Evolutionary conservation across 164 flowering plant species (phyloP).

Genomic region (Saururus chinensis): DNA sequence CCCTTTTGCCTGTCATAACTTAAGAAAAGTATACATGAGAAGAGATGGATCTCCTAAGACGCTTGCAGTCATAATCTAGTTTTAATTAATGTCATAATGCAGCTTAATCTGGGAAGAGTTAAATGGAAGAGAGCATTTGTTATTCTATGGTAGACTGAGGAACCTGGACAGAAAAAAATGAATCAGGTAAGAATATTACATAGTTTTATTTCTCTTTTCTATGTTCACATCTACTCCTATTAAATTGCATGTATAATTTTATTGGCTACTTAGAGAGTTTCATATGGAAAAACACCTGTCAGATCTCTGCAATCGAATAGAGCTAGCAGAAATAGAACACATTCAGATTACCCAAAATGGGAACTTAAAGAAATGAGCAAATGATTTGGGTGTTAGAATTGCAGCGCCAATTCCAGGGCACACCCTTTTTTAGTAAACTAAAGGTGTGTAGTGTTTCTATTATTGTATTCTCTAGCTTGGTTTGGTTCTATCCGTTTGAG

Average conservation of each 20-base stretch:
- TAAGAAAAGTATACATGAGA: constrained; percentile 62
- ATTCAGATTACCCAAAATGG: not conserved
- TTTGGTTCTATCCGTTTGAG: too few species aligned
- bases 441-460: constrained; percentile 26
- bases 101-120: constrained; percentile 76
- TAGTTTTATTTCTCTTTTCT: not conserved
- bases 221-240: not conserved
- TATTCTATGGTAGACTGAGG: constrained; percentile 79
- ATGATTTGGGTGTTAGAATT: constrained; percentile 62
- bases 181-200: constrained; percentile 29
- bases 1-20: constrained; percentile 51
- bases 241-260: not conserved
- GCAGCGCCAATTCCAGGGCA: constrained; percentile 76
- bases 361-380: not conserved
- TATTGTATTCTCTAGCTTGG: not conserved
- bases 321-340: too few species aligned
- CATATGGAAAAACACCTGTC: not conserved
- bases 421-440: constrained; percentile 46
- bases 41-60: constrained; percentile 73
- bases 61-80: constrained; percentile 36
- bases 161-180: constrained; percentile 56
- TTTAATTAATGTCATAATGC: not conserved
- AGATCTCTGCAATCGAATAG: not conserved
- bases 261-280: not conserved
- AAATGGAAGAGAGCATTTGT: constrained; percentile 77